phyloP scores from a whole-genome alignment of 768 basidiomycete species.

The Clitopilus passeckerianus region DNA sequence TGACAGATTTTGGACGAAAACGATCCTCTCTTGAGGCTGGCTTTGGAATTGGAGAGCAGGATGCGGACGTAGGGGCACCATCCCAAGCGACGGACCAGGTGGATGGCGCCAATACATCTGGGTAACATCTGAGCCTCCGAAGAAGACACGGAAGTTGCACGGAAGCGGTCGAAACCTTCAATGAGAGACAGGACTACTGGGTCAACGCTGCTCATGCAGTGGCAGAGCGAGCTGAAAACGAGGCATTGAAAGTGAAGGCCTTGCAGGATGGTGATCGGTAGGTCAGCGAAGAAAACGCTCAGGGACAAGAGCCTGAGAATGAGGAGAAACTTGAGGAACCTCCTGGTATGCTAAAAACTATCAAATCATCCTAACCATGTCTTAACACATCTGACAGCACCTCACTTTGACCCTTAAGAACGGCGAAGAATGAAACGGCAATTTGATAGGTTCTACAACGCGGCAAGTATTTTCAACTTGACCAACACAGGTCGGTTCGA shows the following conservation, averaged over 20 bases:
- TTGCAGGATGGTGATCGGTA: conserved; percentile 11
- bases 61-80: conserved; percentile 8
- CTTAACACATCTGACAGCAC: conserved; percentile 1
- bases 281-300: conserved; percentile 18
- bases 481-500: too few relatives aligned
- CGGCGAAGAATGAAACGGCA: conserved; percentile 61
- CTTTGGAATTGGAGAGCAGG: conserved; percentile 26
- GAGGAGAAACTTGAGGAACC: conserved; percentile 14
- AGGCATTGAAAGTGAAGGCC: conserved; percentile 5
- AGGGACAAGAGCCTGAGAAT: conserved; percentile 20
- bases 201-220: conserved; percentile 19
- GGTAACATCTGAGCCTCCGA: conserved; percentile 26
- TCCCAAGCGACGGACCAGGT: conserved; percentile 1
- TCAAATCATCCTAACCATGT: background rate
- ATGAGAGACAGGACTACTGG: conserved; percentile 31
- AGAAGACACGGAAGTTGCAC: conserved; percentile 67
- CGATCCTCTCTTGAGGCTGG: conserved; percentile 67
- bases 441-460: conserved; percentile 45
- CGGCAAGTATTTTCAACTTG: too few relatives aligned
- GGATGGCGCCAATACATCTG: conserved; percentile 7
- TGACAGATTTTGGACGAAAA: conserved; percentile 73
- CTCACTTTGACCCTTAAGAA: conserved; percentile 36
- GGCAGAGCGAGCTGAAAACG: conserved; percentile 8
- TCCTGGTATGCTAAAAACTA: background rate
- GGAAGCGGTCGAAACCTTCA: conserved; percentile 46